These are phyloP conservation scores for Tolypocladium nubicola DNA, from an alignment of 2,329 filamentous ascomycete genomes.

Conservation along the genomic window DNA sequence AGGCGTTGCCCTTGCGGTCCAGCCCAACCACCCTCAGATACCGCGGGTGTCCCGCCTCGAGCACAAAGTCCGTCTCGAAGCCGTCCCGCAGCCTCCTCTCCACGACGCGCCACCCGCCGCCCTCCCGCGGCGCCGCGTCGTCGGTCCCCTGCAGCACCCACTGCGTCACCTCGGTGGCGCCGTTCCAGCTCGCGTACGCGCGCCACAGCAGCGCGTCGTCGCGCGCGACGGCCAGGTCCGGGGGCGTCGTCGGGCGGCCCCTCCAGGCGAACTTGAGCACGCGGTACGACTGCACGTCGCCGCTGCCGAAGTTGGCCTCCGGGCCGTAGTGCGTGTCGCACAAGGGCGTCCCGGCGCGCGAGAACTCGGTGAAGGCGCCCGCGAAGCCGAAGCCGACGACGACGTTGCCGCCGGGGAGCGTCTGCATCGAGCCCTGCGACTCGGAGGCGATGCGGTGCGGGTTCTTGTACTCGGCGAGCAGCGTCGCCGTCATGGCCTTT, in stretches of 20 bases:
- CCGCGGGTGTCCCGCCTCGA: background rate
- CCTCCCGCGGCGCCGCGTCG: background rate
- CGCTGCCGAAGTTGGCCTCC: conserved; percentile 4
- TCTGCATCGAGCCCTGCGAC: conserved; percentile 5
- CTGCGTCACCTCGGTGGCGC: conserved; percentile 17
- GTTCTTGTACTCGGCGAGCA: conserved; percentile 5
- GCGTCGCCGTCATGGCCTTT: conserved; percentile 1
- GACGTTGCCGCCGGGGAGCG: conserved; percentile 27
- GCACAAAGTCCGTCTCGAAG: conserved; percentile 3
- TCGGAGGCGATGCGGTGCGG: conserved; percentile 2
- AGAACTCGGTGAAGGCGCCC: conserved; percentile 15
- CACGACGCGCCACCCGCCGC: background rate
- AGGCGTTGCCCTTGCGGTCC: conserved; percentile 1
- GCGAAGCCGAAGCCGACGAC: conserved; percentile 30
- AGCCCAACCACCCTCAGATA: conserved; percentile 2
- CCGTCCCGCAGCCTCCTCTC: background rate
- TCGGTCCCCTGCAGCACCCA: conserved; percentile 28
- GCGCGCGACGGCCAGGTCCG: conserved; percentile 2
- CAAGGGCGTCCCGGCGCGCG: conserved; percentile 10
- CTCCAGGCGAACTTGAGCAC: conserved; percentile 17
- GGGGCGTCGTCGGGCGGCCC: conserved; percentile 11
- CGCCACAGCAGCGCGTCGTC: conserved; percentile 1
- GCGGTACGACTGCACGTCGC: conserved; percentile 14
- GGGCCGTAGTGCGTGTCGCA: conserved; percentile 13
- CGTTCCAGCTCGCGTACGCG: conserved; percentile 28